Conservation (phyloP, 2,329 filamentous ascomycete species). For the Sphaceloma murrayae region DNA sequence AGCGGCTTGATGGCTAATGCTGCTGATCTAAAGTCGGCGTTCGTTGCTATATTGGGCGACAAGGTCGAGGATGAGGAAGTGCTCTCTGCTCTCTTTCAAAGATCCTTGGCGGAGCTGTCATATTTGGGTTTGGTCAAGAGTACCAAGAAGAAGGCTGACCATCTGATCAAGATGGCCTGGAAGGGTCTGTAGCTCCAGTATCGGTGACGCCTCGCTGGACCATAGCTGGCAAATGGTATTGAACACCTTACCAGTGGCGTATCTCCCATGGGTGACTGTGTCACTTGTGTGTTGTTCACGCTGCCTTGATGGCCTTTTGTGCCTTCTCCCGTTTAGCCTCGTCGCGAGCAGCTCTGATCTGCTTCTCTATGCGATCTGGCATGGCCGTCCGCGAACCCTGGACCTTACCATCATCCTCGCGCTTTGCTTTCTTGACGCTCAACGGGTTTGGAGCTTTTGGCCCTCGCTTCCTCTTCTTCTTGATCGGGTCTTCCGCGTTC, state of each 20-base stretch:
- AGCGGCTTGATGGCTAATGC: constrained; percentile 68
- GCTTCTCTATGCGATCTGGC: constrained; percentile 7
- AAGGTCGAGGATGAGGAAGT: constrained; percentile 29
- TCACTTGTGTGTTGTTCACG: background rate
- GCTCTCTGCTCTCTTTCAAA: constrained; percentile 64
- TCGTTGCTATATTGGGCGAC: constrained; percentile 52
- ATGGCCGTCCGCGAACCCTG: background rate
- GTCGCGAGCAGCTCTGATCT: constrained; percentile 1
- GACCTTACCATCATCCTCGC: constrained; percentile 26
- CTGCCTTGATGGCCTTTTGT: background rate
- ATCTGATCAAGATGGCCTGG: constrained; percentile 74
- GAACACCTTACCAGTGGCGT: background rate
- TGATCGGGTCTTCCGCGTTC: constrained; percentile 32
- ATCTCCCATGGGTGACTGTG: background rate
- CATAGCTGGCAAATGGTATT: no score
- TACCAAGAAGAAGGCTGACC: constrained; percentile 85
- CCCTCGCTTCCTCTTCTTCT: constrained; percentile 51
- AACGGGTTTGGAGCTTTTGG: constrained; percentile 63
- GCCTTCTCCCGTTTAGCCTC: constrained; percentile 6
- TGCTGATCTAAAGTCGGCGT: constrained; percentile 70
- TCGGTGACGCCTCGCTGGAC: no score
- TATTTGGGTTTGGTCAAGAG: constrained; percentile 78
- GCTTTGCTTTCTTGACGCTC: constrained; percentile 60
- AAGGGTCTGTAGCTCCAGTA: constrained; percentile 67
- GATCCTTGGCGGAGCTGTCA: constrained; percentile 72